Evolutionary conservation across 495 filamentous ascomycete species (phyloP), one percentile per base, ranked within the genome.

Genomic region (Penicillium riverlandense): DNA sequence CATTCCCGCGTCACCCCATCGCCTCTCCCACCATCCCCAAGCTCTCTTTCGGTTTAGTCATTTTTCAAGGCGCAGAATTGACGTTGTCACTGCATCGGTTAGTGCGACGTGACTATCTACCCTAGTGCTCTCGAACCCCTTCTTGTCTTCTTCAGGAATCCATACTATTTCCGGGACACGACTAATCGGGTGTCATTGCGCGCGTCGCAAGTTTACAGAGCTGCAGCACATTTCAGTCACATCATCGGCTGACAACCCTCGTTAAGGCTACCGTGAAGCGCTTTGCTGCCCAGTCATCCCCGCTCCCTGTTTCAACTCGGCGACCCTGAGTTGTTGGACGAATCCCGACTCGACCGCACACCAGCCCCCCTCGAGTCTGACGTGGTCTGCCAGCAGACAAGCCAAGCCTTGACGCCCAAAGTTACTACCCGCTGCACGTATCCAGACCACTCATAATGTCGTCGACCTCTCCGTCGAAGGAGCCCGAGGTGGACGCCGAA

Each of bases 391-490:
- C 68, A 74, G 50, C 68, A 65, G 67, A 62, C 60, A 51, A 36
- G 55, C 61, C 54, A 57, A 64, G 44, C 44, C 35, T 61, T 55
- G 45, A 52, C 58, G 62, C 59, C 59, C 47, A 56, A 66, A 62
- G 40, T 41, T 40, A 45, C 43, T 47, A 58, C 48, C 52, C 44
- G 39, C 49, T 46, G 50, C 52, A 36, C 47, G 30, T 46, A 48
- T 47, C 36, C 42, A 47, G 58, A 62, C 52, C 64, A 64, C 57
- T 81, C 63, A 67, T 83, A 75, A 84, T 95, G 89, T 92, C 91
- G 77, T 88, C 86, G 77, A 86, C 87, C 79, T 87, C 88, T 75
- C 82, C 89, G 60, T 72, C 70, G 44, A 92, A 95, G 77, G 81
- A 87, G 58, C 72, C 74, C 62, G 88, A 94, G 64, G 83, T 87